These are phyloP conservation scores for Tulasnella sp. DNA, from an alignment of 768 basidiomycete genomes.

Conservation along the genomic window DNA sequence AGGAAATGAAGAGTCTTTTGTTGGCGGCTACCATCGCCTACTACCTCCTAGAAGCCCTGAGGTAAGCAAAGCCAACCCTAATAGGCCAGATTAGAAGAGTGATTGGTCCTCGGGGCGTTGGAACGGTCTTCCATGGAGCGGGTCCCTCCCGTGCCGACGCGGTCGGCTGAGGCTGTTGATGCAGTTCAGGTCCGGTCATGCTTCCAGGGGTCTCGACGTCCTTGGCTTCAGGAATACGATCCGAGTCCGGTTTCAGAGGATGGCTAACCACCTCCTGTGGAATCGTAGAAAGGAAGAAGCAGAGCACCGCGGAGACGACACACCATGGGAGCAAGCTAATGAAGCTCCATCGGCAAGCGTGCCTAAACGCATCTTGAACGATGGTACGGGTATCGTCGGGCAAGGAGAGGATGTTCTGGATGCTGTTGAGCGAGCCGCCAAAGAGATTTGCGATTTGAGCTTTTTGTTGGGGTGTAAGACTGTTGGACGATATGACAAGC, in stretches of 20 bases:
- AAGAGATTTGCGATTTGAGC: constrained; percentile 28
- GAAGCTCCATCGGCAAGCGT: constrained; percentile 45
- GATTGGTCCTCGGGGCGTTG: constrained; percentile 13
- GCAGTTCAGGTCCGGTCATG: neutral
- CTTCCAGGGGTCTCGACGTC: neutral
- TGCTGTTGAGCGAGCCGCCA: constrained; percentile 36
- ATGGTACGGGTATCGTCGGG: constrained; percentile 38
- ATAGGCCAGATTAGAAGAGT: constrained; percentile 21
- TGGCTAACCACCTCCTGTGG: neutral
- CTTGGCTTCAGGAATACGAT: neutral
- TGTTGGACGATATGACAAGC: constrained; percentile 29
- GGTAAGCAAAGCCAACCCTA: neutral
- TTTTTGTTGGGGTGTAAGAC: constrained; percentile 15
- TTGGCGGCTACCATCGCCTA: neutral
- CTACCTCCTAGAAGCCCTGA: neutral
- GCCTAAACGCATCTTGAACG: constrained; percentile 43
- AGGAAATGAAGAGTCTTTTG: neutral
- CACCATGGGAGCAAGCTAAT: constrained; percentile 50
- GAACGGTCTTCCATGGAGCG: constrained; percentile 12
- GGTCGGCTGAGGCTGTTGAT: constrained; percentile 1
- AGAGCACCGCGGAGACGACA: constrained; percentile 37
- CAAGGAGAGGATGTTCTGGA: constrained; percentile 41
- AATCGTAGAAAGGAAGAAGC: constrained; percentile 43
- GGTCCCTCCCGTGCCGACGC: neutral
- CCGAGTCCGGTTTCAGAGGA: neutral